Conservation (phyloP, 495 filamentous ascomycete genomes). For the Bryoglossum gracile region DNA sequence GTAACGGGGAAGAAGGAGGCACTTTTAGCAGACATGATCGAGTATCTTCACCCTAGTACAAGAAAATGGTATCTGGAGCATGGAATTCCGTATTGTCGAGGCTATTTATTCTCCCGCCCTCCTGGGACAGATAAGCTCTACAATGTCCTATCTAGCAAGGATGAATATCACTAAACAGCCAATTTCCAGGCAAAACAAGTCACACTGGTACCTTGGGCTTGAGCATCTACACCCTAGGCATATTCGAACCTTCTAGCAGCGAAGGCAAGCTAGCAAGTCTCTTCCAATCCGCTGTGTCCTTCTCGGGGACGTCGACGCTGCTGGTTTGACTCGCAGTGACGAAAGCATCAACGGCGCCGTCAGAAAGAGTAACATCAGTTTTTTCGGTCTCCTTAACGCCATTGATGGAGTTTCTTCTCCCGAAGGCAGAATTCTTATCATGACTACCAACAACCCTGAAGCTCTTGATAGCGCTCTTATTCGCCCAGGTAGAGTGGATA, state of each 20-base stretch:
- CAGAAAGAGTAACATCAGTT: constrained; percentile 23
- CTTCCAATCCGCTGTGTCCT: constrained; percentile 59
- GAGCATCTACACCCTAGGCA: too few relatives aligned
- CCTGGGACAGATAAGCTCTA: constrained; percentile 56
- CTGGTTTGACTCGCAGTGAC: constrained; percentile 44
- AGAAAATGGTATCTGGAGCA: constrained; percentile 68
- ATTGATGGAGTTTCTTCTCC: constrained; percentile 67
- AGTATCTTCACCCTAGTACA: constrained; percentile 72
- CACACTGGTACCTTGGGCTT: too few relatives aligned
- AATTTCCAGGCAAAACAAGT: too few relatives aligned
- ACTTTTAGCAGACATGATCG: constrained; percentile 72
- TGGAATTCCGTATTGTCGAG: constrained; percentile 69
- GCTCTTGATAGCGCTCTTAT: constrained; percentile 66
- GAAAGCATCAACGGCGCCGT: constrained; percentile 30
- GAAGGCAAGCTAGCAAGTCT: too few relatives aligned
- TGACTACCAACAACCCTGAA: constrained; percentile 73
- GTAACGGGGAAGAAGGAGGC: constrained; percentile 63
- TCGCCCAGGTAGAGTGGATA: constrained; percentile 73
- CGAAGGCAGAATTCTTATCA: constrained; percentile 69
- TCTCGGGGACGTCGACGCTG: constrained; percentile 63
- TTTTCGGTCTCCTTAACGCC: constrained; percentile 69
- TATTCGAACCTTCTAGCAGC: too few relatives aligned
- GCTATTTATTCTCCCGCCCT: constrained; percentile 81
- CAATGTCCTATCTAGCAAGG: too few relatives aligned
- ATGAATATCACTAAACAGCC: too few relatives aligned